These are phyloP conservation scores for Aegilops tauschii DNA, from an alignment of 176 grass and related monocot species.

Conservation along the genomic window DNA sequence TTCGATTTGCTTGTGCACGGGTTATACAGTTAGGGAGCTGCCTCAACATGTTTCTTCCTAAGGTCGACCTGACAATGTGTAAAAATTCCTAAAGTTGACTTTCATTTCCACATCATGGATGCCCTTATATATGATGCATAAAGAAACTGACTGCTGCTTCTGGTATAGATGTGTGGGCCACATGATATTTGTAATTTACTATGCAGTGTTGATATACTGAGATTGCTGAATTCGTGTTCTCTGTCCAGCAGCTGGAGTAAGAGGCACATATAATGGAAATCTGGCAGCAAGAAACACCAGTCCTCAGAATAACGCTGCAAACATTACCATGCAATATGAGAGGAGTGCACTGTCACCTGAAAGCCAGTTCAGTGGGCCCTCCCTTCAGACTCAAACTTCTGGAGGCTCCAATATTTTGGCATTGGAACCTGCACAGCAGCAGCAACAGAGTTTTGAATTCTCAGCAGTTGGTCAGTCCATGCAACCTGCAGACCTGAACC, in stretches of 20 bases:
- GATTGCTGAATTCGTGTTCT: conserved; percentile 16
- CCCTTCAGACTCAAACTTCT: conserved; percentile 40
- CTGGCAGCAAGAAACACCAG: conserved; percentile 43
- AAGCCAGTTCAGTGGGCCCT: conserved; percentile 48
- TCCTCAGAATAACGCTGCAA: conserved; percentile 35
- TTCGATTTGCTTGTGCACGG: too few species aligned
- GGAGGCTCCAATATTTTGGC: conserved; percentile 57
- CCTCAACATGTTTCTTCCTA: background rate
- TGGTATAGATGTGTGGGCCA: background rate
- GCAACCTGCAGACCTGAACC: conserved; percentile 25
- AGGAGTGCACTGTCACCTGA: conserved; percentile 34
- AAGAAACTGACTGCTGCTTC: conserved; percentile 21
- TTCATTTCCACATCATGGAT: background rate
- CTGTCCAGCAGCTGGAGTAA: conserved; percentile 47
- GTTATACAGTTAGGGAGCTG: background rate
- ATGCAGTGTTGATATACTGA: background rate
- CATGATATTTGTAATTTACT: conserved; percentile 5
- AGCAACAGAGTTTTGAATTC: conserved; percentile 53
- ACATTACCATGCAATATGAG: conserved; percentile 38
- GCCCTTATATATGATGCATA: conserved; percentile 10
- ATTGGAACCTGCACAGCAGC: conserved; percentile 47
- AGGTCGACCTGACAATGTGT: background rate
- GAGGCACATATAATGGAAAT: conserved; percentile 44
- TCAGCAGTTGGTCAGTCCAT: conserved; percentile 39
- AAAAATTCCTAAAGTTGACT: background rate